A percentile compares a stretch with the other conserved stretches of the same genome.
Conservation (phyloP, 2,329 filamentous ascomycete species). For the Gyromitra esculenta region DNA sequence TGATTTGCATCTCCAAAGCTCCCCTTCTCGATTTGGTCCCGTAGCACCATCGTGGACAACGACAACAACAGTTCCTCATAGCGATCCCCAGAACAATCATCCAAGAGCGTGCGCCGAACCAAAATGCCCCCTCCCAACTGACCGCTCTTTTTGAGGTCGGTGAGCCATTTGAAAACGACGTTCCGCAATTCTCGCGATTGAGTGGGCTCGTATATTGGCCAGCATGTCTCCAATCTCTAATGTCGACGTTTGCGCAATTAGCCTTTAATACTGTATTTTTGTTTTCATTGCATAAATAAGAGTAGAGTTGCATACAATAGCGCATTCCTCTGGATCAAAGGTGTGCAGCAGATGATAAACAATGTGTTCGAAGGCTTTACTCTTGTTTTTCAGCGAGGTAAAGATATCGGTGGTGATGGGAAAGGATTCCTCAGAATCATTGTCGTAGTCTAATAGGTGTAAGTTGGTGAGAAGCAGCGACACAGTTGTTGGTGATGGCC, state of each 20-base stretch:
- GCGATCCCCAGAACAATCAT: constrained; percentile 92
- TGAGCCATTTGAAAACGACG: constrained; percentile 80
- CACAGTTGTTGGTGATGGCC: constrained; percentile 59
- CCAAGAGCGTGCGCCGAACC: constrained; percentile 91
- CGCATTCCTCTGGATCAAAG: constrained; percentile 80
- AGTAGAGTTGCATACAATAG: constrained; percentile 43
- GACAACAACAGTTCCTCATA: constrained; percentile 84
- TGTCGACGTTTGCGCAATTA: constrained; percentile 23
- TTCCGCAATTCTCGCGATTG: constrained; percentile 91
- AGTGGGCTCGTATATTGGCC: constrained; percentile 86
- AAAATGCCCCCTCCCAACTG: constrained; percentile 75
- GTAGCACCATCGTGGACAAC: constrained; percentile 83
- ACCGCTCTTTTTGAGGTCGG: constrained; percentile 87
- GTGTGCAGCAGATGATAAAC: constrained; percentile 86
- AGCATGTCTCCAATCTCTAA: constrained; percentile 88
- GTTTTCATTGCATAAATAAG: constrained; percentile 1
- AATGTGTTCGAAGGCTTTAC: constrained; percentile 86
- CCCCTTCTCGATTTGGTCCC: constrained; percentile 55
- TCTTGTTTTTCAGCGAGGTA: constrained; percentile 73
- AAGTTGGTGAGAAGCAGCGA: constrained; percentile 83
- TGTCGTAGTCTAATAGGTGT: constrained; percentile 73
- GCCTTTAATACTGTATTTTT: background rate
- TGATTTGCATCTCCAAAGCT: constrained; percentile 38
- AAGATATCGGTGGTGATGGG: constrained; percentile 80
- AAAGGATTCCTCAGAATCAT: constrained; percentile 70